Percentiles rank a stretch among this genome's conserved stretches.
phyloP scores from a whole-genome alignment of 371 early-diverging fungal genomes.

The Rhizopus sp. region DNA sequence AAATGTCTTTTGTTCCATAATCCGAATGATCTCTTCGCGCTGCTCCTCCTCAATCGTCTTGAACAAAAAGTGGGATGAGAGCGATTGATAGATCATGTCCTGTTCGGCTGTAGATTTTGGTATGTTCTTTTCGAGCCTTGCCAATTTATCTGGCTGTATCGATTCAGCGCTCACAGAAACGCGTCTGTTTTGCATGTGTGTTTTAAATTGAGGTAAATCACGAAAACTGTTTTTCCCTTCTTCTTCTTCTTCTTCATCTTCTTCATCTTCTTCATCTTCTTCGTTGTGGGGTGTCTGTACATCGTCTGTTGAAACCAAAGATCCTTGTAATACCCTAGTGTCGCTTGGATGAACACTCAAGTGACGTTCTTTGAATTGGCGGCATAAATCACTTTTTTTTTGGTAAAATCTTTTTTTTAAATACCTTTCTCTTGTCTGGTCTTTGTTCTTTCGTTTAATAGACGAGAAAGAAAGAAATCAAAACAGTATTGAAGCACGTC shows the following conservation, averaged over 20 bases:
- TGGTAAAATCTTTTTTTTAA: background rate
- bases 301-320: too few relatives aligned
- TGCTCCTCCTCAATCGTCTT: slow-evolving; percentile 71
- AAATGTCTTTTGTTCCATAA: slow-evolving; percentile 86
- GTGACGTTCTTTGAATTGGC: background rate
- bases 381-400: background rate
- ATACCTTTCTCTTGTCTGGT: slow-evolving; percentile 9
- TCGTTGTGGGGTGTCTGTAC: background rate
- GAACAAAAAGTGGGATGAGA: slow-evolving; percentile 86
- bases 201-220: slow-evolving; percentile 61
- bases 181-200: slow-evolving; percentile 72
- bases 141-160: slow-evolving; percentile 82
- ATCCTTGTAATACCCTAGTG: too few relatives aligned
- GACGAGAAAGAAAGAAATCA: slow-evolving; percentile 74
- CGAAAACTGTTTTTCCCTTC: background rate
- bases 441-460: slow-evolving; percentile 62
- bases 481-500: slow-evolving; percentile 89
- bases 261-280: slow-evolving; percentile 8
- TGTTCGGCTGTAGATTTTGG: slow-evolving; percentile 80
- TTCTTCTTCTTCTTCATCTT: slow-evolving; percentile 40
- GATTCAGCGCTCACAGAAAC: slow-evolving; percentile 96
- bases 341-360: slow-evolving; percentile 3
- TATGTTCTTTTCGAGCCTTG: slow-evolving; percentile 74
- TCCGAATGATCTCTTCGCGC: slow-evolving; percentile 14
- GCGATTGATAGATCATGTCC: slow-evolving; percentile 52